Conservation (phyloP, 2,329 filamentous ascomycete species). For the Thielaviopsis punctulata region DNA sequence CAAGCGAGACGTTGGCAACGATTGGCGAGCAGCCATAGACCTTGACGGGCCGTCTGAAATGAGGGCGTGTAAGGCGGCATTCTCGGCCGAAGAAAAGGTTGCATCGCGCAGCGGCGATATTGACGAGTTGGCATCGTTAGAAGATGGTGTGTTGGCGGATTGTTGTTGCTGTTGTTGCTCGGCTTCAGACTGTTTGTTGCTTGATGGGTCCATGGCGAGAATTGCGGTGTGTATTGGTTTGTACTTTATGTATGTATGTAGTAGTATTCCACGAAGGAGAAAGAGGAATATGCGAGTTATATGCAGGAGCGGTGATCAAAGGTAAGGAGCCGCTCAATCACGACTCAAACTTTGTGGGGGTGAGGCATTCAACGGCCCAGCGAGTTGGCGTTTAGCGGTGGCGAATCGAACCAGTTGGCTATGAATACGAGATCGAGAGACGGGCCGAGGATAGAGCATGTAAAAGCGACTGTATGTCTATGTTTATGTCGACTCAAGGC, state of each 20-base stretch:
- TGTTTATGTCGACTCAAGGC: neutral
- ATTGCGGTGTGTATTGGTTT: neutral
- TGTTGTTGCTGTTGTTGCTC: constrained; percentile 5
- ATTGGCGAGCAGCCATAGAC: neutral
- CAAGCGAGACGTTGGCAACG: neutral
- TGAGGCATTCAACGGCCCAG: neutral
- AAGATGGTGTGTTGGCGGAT: constrained; percentile 4
- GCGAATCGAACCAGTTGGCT: neutral
- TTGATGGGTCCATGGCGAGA: constrained; percentile 1
- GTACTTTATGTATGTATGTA: neutral
- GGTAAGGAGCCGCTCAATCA: neutral
- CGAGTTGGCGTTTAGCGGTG: neutral
- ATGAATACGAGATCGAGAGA: neutral
- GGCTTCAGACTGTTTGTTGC: constrained; percentile 3
- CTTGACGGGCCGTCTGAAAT: constrained; percentile 8
- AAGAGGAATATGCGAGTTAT: neutral
- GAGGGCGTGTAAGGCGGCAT: constrained; percentile 11
- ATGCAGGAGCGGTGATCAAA: neutral
- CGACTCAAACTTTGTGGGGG: neutral
- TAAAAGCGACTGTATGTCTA: neutral
- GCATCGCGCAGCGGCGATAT: neutral
- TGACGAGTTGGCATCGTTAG: neutral
- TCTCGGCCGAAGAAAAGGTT: neutral
- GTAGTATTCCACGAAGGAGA: neutral
- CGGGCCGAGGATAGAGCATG: no score